Percentiles rank a stretch among this genome's conserved stretches.
Conservation (phyloP, 495 filamentous ascomycete genomes). For the Polyplosphaeria fusca region DNA sequence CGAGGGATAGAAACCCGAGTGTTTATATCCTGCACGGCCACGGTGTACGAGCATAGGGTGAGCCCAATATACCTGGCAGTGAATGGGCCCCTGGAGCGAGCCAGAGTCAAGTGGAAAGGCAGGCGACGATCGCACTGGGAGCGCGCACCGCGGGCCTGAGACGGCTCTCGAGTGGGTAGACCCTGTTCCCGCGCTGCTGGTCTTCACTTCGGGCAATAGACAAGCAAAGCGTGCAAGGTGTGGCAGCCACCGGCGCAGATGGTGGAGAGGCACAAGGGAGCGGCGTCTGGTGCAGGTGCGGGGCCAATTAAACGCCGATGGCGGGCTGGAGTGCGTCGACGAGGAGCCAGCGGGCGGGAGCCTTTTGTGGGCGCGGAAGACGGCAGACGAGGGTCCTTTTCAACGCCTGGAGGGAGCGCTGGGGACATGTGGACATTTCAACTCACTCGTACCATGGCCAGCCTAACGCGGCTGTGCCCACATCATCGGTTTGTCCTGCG, state of each 20-base stretch:
- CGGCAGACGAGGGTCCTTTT: background rate
- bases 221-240: conserved; percentile 6
- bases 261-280: background rate
- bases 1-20: background rate
- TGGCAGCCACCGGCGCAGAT: conserved; percentile 18
- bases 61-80: conserved; percentile 26
- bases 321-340: background rate
- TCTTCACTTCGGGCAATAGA: background rate
- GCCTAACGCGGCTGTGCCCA: background rate
- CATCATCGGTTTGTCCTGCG: background rate
- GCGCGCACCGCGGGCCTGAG: conserved; percentile 10
- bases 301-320: background rate
- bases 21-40: too few relatives aligned
- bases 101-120: conserved; percentile 14
- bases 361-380: background rate
- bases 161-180: conserved; percentile 1
- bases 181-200: conserved; percentile 13
- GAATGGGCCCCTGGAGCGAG: conserved; percentile 3
- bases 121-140: conserved; percentile 22
- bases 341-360: background rate
- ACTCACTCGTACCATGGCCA: background rate
- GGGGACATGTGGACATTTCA: background rate
- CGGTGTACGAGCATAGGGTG: conserved; percentile 5
- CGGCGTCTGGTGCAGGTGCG: background rate
- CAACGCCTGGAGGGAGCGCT: background rate